Evolutionary conservation across 2,329 filamentous ascomycete genomes (phyloP).

Genomic region (Rutstroemia sydowiana): DNA sequence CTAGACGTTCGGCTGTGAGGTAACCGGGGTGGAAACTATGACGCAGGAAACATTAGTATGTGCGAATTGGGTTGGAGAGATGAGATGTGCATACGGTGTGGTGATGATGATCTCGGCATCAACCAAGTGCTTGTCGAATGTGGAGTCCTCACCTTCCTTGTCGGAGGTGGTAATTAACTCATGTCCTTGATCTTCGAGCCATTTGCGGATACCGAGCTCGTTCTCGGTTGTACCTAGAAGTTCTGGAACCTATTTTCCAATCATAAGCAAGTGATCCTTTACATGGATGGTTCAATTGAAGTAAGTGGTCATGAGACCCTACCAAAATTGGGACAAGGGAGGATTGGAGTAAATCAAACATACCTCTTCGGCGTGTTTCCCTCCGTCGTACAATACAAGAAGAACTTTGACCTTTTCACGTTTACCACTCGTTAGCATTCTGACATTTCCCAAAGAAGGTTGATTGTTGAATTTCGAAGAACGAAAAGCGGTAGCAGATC

Average conservation of each 20-base stretch:
- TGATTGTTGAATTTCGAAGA: neutral
- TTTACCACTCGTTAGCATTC: conserved; percentile 28
- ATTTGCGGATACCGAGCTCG: conserved; percentile 93
- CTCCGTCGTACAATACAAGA: conserved; percentile 84
- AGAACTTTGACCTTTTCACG: conserved; percentile 80
- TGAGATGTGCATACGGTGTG: conserved; percentile 58
- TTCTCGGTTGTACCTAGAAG: conserved; percentile 90
- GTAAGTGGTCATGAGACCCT: conserved; percentile 5
- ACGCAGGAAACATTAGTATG: conserved; percentile 3
- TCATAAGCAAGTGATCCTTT: neutral
- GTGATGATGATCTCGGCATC: conserved; percentile 99
- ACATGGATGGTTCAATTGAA: conserved; percentile 8
- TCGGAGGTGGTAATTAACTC: conserved; percentile 94
- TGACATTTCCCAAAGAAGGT: conserved; percentile 23
- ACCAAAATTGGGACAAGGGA: conserved; percentile 4
- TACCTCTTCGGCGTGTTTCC: conserved; percentile 75
- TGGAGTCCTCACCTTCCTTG: conserved; percentile 91
- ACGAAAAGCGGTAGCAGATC: neutral
- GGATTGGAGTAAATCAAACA: conserved; percentile 7
- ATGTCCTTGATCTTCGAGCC: conserved; percentile 96
- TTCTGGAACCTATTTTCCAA: conserved; percentile 53
- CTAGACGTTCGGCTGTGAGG: conserved; percentile 90
- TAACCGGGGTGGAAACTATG: conserved; percentile 93
- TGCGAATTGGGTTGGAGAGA: neutral
- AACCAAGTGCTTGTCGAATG: conserved; percentile 90